Evolutionary conservation across 805 yeast species (phyloP).

Genomic region (Kodamaea kakaduensis): DNA sequence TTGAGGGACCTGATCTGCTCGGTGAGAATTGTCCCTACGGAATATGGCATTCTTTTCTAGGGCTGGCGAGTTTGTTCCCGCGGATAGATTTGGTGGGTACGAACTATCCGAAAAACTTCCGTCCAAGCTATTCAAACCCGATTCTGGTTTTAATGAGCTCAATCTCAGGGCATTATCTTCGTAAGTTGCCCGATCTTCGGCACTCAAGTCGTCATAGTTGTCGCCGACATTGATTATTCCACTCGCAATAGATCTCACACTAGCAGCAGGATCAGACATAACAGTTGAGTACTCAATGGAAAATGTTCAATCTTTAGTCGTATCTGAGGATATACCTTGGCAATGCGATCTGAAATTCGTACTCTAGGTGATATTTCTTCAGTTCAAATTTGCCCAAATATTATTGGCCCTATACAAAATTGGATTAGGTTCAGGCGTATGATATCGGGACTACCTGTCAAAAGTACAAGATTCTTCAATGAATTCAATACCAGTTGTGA

Average conservation of each 20-base stretch:
- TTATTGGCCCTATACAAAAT: too few species aligned
- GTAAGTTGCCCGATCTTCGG: conserved; percentile 4
- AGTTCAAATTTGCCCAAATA: too few species aligned
- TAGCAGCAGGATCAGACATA: conserved; percentile 44
- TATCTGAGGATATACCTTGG: not conserved
- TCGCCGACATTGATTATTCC: conserved; percentile 31
- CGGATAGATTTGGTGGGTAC: not conserved
- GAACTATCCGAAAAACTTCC: not conserved
- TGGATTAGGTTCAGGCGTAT: too few species aligned
- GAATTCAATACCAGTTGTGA: too few species aligned
- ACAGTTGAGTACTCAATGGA: too few species aligned
- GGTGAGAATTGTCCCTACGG: too few species aligned
- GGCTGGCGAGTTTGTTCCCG: not conserved
- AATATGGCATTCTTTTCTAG: not conserved
- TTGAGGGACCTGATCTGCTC: too few species aligned
- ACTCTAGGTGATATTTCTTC: too few species aligned
- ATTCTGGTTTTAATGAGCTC: conserved; percentile 15
- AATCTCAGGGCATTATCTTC: conserved; percentile 13
- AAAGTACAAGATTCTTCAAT: too few species aligned
- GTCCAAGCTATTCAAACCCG: not conserved
- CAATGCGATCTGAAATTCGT: too few species aligned
- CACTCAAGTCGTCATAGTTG: conserved; percentile 17
- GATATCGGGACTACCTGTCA: too few species aligned
- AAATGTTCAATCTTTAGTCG: not conserved
- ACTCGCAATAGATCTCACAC: conserved; percentile 35